Base-by-base conservation (phyloP, 164 flowering plant genomes). In the Liquidambar formosana region DNA sequence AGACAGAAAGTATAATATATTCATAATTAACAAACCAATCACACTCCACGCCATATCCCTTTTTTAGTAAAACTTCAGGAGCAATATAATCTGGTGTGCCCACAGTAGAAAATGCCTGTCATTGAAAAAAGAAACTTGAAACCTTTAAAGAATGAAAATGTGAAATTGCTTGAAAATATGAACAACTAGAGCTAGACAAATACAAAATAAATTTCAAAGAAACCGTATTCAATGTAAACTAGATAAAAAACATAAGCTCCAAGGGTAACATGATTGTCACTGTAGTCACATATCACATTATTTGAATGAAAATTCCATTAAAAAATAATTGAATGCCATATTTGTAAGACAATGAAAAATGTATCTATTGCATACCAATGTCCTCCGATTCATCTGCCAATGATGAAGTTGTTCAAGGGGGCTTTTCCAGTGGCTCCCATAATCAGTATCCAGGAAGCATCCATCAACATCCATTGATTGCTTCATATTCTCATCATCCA, bases 61-160 rank as follows among this genome's bases (percentile, higher is more conserved):
- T 95, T 83, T 95, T 95, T 78, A 88, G 71, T 69, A 95, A 75
- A 38, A 95, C 97, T 81, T 95, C 99, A 5, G 99, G 98, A 68
- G 99, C 98, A 78, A 95, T 93, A 70, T 93, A 95, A 75, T 95
- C 98, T 5, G 96, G 98, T 48, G 99, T 96, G 54, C 99, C 99
- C 66, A 96, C 98, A 0, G 97, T 96, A 3, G 99, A 96, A 79
- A 79, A 96, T 38, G 93, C 93, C 91, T 89, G 76, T 53, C 53
- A 67, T 44, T 49, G 5, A 14, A 16, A 58, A 33, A 61, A 22
- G 8, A 21, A 8, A 16, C 1, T 8, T n/a, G 47, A 43, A 53
- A 10, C 43, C 6, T 45, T 21, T 10, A 5, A 51, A 53, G 28
- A 59, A 47, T 47, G n/a, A 2, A 33, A 33, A 33, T 33, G 41